Percentiles rank a stretch among this genome's conserved stretches.
phyloP scores from a whole-genome alignment of 345 rosid genomes.

The Toxicodendron radicans region DNA sequence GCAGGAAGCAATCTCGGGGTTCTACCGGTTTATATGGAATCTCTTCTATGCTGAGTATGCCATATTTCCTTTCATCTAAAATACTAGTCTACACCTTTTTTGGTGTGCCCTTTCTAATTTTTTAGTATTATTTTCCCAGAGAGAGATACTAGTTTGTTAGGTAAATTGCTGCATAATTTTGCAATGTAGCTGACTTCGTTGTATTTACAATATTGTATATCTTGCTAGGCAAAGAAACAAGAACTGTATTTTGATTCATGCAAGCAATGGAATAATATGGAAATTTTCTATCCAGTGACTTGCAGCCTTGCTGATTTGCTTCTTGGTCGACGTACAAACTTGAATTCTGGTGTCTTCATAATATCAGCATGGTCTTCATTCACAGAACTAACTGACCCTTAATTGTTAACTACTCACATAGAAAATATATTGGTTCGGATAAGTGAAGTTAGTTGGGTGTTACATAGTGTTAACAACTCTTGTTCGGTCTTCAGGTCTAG shows the following conservation, averaged over 20 bases:
- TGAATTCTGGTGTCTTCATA: not conserved
- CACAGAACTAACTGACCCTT: not conserved
- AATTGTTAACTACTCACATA: not conserved
- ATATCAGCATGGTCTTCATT: not conserved
- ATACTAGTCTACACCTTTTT: not conserved
- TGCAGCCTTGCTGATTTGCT: not conserved
- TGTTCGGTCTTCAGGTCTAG: not conserved
- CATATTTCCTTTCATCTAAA: conserved; percentile 73
- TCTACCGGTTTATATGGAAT: conserved; percentile 89
- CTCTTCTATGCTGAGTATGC: conserved; percentile 88
- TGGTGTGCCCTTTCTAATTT: not conserved
- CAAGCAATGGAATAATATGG: not conserved
- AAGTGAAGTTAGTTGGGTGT: not conserved
- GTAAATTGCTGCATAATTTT: conserved; percentile 16
- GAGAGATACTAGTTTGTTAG: conserved; percentile 15
- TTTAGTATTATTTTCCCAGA: not conserved
- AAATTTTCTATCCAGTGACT: not conserved
- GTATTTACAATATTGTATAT: not conserved
- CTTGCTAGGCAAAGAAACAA: not conserved
- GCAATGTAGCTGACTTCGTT: not conserved
- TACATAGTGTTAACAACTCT: not conserved
- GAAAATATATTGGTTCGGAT: not conserved
- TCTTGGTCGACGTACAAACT: not conserved
- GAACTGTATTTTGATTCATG: not conserved
- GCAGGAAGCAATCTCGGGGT: conserved; percentile 84